phyloP scores from a whole-genome alignment of 108 stramenopile species.

The Discostella pseudostelligera region DNA sequence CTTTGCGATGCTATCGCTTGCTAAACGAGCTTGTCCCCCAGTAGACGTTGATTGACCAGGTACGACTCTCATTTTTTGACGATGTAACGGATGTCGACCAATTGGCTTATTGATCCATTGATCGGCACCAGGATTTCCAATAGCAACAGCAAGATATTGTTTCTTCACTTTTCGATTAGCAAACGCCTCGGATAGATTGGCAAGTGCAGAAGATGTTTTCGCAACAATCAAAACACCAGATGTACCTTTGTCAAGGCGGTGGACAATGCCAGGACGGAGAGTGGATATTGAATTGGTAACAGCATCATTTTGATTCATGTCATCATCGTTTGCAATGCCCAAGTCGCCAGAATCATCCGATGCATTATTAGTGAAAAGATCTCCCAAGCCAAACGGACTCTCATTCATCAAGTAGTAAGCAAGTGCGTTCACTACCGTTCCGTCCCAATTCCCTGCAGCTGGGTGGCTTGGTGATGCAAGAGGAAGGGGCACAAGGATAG shows the following conservation, averaged over 20 bases:
- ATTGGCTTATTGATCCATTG: conserved; percentile 91
- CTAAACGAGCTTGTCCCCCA: conserved; percentile 30
- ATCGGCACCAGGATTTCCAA: conserved; percentile 83
- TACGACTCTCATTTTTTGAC: conserved; percentile 93
- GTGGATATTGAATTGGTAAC: conserved; percentile 56
- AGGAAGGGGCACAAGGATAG: neutral
- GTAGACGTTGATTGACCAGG: conserved; percentile 57
- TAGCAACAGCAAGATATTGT: conserved; percentile 86
- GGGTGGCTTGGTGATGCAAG: conserved; percentile 57
- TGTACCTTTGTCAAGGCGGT: conserved; percentile 95
- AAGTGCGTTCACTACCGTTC: conserved; percentile 95
- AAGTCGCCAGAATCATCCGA: conserved; percentile 3
- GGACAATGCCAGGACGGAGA: conserved; percentile 94
- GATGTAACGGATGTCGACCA: conserved; percentile 88
- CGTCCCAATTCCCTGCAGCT: conserved; percentile 96
- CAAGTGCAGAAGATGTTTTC: conserved; percentile 78
- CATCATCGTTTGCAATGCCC: conserved; percentile 28
- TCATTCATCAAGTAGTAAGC: conserved; percentile 77
- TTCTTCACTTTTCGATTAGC: conserved; percentile 80
- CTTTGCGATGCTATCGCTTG: conserved; percentile 33
- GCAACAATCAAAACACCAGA: conserved; percentile 95
- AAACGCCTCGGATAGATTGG: conserved; percentile 83
- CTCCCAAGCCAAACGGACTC: conserved; percentile 68
- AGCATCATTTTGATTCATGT: conserved; percentile 56
- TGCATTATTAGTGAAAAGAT: conserved; percentile 42